Evolutionary conservation across 768 basidiomycete genomes (phyloP), one percentile per base, ranked within the genome.

Genomic region (Termitomyces sp.): DNA sequence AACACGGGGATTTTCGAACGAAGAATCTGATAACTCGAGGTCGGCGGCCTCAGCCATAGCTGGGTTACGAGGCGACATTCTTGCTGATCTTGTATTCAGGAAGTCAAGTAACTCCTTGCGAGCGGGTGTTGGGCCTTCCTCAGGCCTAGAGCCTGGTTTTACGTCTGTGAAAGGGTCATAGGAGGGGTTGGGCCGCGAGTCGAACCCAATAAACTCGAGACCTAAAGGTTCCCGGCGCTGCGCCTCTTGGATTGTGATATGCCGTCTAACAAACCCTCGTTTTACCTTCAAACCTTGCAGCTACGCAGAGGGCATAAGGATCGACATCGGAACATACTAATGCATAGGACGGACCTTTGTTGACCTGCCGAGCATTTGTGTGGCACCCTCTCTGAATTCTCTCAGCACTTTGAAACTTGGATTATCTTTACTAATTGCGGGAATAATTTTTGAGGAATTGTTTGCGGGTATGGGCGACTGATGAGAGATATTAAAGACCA

Each of bases 171-270:
- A 63, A 9, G 63, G 63, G 32, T 63, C 55, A 32, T 46, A 60
- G 9, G 58, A 56, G 1, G 63, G 50, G 33, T 59, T 48, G 13
- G 55, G 58, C 18, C 18, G 63, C 9, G 55, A 42, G 28, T 44
- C 56, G n/a, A 63, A 57, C 12, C 58, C 63, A 16, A 63, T 22
- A 22, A 63, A 63, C 32, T 60, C 50, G 15, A 50, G 53, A 7
- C 36, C 63, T 24, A 57, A 11, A 16, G 59, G 33, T 56, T 54
- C 45, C 22, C 46, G 18, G 15, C 22, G 46, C 39, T 50, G 38
- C 3, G 50, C 46, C 24, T 57, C 40, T 33, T 16, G 28, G 0
- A 7, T 0, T 24, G 6, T 16, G 13, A 46, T 20, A 9, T 22
- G 58, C 9, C 18, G 11, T 28, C 35, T 53, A 7, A 35, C 24